Evolutionary conservation across 1,284 basidiomycete species (phyloP).

Genomic region (Ustilago hordei): DNA sequence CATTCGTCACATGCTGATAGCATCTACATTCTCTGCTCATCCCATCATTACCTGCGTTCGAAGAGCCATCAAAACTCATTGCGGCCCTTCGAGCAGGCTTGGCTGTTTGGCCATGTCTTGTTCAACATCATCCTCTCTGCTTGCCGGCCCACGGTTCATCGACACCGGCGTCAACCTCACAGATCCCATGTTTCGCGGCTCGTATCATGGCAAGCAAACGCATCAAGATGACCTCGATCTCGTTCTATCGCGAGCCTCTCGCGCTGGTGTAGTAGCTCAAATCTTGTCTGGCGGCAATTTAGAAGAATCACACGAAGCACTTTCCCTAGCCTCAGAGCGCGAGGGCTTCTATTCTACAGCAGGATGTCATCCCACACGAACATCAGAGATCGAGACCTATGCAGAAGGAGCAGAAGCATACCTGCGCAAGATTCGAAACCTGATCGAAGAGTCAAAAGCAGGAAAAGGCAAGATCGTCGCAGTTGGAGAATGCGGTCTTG

Average conservation of each 20-base stretch:
- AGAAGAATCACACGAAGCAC: conserved; percentile 76
- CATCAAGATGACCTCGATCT: conserved; percentile 76
- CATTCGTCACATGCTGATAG: neutral
- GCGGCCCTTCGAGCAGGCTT: neutral
- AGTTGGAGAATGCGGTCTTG: conserved; percentile 87
- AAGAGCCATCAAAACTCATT: neutral
- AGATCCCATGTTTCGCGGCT: conserved; percentile 71
- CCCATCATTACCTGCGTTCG: neutral
- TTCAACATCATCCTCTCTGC: neutral
- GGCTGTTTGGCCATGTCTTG: conserved; percentile 1
- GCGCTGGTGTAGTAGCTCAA: conserved; percentile 80
- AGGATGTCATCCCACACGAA: conserved; percentile 89
- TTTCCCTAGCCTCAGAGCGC: conserved; percentile 76
- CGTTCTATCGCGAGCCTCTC: conserved; percentile 76
- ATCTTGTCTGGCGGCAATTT: conserved; percentile 85
- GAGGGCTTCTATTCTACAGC: conserved; percentile 79
- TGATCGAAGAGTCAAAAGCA: conserved; percentile 20
- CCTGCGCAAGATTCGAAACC: conserved; percentile 72
- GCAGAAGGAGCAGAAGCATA: conserved; percentile 76
- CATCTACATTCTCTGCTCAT: neutral
- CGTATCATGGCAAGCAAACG: conserved; percentile 71
- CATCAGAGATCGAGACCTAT: conserved; percentile 78
- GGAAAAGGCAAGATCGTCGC: conserved; percentile 72
- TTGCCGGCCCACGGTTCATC: conserved; percentile 37
- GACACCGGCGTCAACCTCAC: conserved; percentile 73